These are phyloP conservation scores for Phymatotrichopsis omnivora DNA, from an alignment of 2,329 filamentous ascomycete genomes.

Conservation along the genomic window DNA sequence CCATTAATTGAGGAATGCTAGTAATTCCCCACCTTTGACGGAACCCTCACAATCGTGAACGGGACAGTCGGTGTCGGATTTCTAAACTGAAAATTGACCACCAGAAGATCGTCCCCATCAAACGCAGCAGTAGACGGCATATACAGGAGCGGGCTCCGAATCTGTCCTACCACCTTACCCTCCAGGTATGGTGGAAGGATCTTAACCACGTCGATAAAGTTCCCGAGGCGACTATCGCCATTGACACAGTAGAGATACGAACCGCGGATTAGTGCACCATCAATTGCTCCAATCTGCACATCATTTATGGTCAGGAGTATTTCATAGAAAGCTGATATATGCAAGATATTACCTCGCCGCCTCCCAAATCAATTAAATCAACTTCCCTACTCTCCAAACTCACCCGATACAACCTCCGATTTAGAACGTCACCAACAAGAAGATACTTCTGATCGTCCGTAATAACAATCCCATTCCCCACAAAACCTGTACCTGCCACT, in stretches of 20 bases:
- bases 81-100: constrained; percentile 11
- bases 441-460: constrained; percentile 5
- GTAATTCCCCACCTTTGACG: neutral
- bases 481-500: neutral
- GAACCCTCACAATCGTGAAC: constrained; percentile 7
- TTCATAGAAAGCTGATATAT: too few relatives aligned
- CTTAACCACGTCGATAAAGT: constrained; percentile 6
- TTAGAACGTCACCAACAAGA: constrained; percentile 2
- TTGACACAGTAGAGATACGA: constrained; percentile 8
- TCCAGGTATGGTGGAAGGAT: constrained; percentile 1
- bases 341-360: constrained; percentile 3
- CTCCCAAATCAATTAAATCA: constrained; percentile 4
- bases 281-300: constrained; percentile 7
- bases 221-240: neutral
- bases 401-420: neutral
- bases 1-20: neutral
- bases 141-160: constrained; percentile 1
- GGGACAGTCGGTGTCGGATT: constrained; percentile 3
- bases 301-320: neutral
- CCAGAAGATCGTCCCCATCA: constrained; percentile 8
- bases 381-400: neutral
- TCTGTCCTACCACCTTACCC: neutral
- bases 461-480: constrained; percentile 5
- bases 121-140: constrained; percentile 10
- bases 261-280: constrained; percentile 9